phyloP scores from a whole-genome alignment of 345 rosid genomes.

The Angophora floribunda region DNA sequence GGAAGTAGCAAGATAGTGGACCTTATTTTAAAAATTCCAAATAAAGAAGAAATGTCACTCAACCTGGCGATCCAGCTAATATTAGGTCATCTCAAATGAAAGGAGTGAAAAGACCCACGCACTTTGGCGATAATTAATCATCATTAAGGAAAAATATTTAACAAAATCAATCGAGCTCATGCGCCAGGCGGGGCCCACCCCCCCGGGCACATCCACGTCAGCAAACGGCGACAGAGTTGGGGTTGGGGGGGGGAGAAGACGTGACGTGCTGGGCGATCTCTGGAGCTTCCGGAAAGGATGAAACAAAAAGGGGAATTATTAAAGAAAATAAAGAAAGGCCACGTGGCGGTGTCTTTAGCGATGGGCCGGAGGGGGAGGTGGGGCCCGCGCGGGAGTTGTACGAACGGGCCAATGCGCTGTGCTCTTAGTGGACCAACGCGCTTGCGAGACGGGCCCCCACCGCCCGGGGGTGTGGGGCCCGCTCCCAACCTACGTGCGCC shows the following conservation, averaged over 20 bases:
- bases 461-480: not conserved
- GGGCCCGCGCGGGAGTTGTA: not conserved
- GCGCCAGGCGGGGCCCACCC: not conserved
- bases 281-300: not conserved
- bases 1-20: not conserved
- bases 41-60: not conserved
- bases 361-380: not conserved
- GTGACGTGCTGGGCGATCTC: constrained; percentile 9
- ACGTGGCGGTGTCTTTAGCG: constrained; percentile 11
- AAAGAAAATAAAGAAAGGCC: not conserved
- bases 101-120: not conserved
- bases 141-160: not conserved
- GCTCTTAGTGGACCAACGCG: not conserved
- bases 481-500: not conserved
- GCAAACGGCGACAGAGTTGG: not conserved
- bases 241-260: not conserved
- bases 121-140: not conserved
- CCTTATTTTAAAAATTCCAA: not conserved
- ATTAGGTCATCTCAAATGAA: not conserved
- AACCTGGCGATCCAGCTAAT: constrained; percentile 1
- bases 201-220: constrained; percentile 2
- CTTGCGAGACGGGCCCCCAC: not conserved
- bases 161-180: not conserved
- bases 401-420: not conserved
- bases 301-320: too few species aligned